Base-by-base conservation (phyloP, 768 basidiomycete genomes). In the Kondoa malvinella region DNA sequence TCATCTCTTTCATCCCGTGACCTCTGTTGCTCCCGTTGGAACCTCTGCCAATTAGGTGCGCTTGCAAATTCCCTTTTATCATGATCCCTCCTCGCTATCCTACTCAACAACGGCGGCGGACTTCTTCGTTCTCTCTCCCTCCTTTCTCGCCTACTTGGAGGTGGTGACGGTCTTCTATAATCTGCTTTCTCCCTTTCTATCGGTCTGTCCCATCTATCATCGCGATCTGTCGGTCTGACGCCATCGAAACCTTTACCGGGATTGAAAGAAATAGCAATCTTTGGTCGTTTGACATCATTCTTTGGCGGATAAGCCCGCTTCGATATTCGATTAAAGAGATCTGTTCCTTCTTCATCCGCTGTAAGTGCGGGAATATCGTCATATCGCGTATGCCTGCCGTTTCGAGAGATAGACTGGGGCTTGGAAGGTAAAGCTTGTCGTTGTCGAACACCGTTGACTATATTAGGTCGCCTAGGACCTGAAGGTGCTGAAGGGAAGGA, bases 361-460 rank as follows among this genome's bases (percentile, higher is more conserved):
- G n/a, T n/a, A n/a, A n/a, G n/a, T n/a, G 34, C 32, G 2, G 66
- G 16, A 30, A 61, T 67, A 21, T n/a, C n/a, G 27, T 60, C 66
- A 25, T 67, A 2, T 67, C 27, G 40, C 29, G 40, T 50, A 3
- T 12, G 4, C 21, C n/a, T 33, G 25, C 67, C 40, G 34, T 57
- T n/a, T 57, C 34, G 25, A 29, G 64, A 27, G 33, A 58, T 16
- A 64, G 66, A 31, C 25, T 25, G 30, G 58, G 58, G 58, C 25
- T 29, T 25, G 30, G 33, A 56, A 26, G 66, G 57, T n/a, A 30
- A 56, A 59, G 21, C 27, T 2, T 33, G 32, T 2, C 34, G 62
- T 25, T 66, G 30, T 56, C 31, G 17, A 30, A 34, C 27, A 29
- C 65, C 67, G 61, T 69, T 69, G 58, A 69, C 66, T 29, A 69